Evolutionary conservation across 2,329 filamentous ascomycete species (phyloP).

Genomic region (Chaetomiaceae sp.): DNA sequence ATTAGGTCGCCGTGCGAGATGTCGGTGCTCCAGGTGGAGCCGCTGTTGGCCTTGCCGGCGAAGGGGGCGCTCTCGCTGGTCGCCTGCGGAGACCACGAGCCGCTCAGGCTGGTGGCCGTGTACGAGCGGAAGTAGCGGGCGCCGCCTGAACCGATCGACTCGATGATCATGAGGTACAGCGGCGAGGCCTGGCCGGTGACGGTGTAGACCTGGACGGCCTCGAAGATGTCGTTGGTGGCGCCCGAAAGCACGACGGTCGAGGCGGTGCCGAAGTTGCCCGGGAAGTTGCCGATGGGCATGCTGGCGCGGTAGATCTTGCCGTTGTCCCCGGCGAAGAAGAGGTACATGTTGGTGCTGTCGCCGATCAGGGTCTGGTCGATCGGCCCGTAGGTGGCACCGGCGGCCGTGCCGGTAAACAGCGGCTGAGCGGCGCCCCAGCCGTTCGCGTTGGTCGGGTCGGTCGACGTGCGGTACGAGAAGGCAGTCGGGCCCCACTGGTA

Average conservation of each 20-base stretch:
- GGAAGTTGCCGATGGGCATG: conserved; percentile 58
- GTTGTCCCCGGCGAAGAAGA: conserved; percentile 63
- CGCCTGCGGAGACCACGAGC: conserved; percentile 54
- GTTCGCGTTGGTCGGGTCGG: conserved; percentile 50
- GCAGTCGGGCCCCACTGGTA: conserved; percentile 57
- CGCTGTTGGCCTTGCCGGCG: conserved; percentile 59
- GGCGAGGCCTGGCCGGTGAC: conserved; percentile 45
- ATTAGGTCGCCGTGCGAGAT: conserved; percentile 61
- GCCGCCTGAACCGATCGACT: conserved; percentile 50
- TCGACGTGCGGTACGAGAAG: conserved; percentile 56
- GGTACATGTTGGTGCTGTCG: conserved; percentile 55
- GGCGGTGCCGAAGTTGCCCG: conserved; percentile 49
- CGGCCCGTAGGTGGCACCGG: conserved; percentile 43
- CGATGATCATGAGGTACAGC: conserved; percentile 61
- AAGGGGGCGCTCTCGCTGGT: conserved; percentile 52
- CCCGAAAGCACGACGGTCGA: conserved; percentile 48
- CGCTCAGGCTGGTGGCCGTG: conserved; percentile 51
- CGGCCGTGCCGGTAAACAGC: conserved; percentile 51
- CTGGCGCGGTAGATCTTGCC: conserved; percentile 58
- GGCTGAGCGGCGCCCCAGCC: conserved; percentile 49
- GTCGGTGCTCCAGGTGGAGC: conserved; percentile 59
- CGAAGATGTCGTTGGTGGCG: conserved; percentile 52
- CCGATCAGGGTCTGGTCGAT: conserved; percentile 62
- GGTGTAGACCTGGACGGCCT: conserved; percentile 62
- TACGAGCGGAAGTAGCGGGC: conserved; percentile 60